Evolutionary conservation across 352 stramenopile genomes (phyloP).

Genomic region (Phytophthora melonis): DNA sequence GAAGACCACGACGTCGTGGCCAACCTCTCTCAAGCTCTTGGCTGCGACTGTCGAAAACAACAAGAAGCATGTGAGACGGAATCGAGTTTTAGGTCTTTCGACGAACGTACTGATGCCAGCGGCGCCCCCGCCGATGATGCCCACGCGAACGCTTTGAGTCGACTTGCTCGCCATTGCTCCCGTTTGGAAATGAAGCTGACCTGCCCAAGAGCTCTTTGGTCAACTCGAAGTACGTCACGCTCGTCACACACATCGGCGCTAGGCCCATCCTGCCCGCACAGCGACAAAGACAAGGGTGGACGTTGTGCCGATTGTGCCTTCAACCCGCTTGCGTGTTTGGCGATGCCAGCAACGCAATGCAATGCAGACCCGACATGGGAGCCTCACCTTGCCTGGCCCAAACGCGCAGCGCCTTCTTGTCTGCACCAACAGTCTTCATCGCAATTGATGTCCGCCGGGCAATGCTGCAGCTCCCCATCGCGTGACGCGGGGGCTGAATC

Average conservation of each 20-base stretch:
- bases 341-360: neutral
- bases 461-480: too few relatives aligned
- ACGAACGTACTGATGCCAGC: slow-evolving; percentile 71
- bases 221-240: slow-evolving; percentile 1
- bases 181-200: slow-evolving; percentile 29
- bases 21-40: slow-evolving; percentile 59
- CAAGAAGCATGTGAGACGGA: slow-evolving; percentile 22
- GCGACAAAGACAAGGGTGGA: slow-evolving; percentile 40
- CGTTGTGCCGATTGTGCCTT: slow-evolving; percentile 6
- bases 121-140: slow-evolving; percentile 72
- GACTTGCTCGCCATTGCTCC: slow-evolving; percentile 31
- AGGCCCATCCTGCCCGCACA: slow-evolving; percentile 22
- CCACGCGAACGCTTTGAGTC: slow-evolving; percentile 48
- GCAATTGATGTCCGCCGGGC: too few relatives aligned
- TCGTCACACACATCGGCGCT: neutral
- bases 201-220: neutral
- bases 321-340: slow-evolving; percentile 29
- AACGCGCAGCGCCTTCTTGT: neutral
- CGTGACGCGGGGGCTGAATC: slow-evolving; percentile 18
- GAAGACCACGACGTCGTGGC: slow-evolving; percentile 70
- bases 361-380: neutral
- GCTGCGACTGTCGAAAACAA: slow-evolving; percentile 52
- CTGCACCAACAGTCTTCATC: slow-evolving; percentile 14
- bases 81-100: neutral
- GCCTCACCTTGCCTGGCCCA: neutral